Evolutionary conservation across 169 alveolate species (phyloP), one percentile per base, ranked within the genome.

Genomic region (Cryptosporidium canis): DNA sequence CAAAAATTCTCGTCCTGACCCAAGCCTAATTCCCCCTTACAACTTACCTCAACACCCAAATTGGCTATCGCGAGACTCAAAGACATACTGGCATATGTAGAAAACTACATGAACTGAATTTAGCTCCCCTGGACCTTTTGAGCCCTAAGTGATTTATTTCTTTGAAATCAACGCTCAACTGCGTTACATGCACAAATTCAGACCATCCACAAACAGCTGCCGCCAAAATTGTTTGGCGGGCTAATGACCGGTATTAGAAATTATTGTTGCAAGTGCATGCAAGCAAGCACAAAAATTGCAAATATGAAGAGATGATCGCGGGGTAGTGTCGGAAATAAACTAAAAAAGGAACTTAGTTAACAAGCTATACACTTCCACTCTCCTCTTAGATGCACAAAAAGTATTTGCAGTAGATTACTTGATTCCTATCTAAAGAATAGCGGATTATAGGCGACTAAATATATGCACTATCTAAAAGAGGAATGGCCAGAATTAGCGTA

Each of bases 21-120:
- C n/a, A n/a, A n/a, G n/a, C n/a, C n/a, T n/a, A n/a, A n/a, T n/a
- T n/a, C n/a, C n/a, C n/a, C n/a, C n/a, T n/a, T n/a, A n/a, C n/a
- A 70, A 77, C 72, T 58, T 58, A 77, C 87, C 87, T 77, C 87
- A 21, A 77, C 65, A 24, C 87, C 87, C 33, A 61, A 43, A 58
- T 66, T 77, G 44, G 87, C 87, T 14, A 27, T 21, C 11, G 55
- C 61, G 41, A 61, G 68, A 33, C 31, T 35, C 24, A 61, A 31
- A 29, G 7, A 29, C 68, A 61, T 61, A 29, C 27, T 61, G 47
- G 6, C 29, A 18, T 24, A 35, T 35, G 29, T 31, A 29, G 29
- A 61, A 56, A 33, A 31, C 5, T 7, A 18, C 8, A 0, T 61
- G 5, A 21, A 3, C 12, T 35, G 3, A 18, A 29, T 7, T 16